Evolutionary conservation across 2,329 filamentous ascomycete species (phyloP).

Genomic region (Scedosporium minutisporum): DNA sequence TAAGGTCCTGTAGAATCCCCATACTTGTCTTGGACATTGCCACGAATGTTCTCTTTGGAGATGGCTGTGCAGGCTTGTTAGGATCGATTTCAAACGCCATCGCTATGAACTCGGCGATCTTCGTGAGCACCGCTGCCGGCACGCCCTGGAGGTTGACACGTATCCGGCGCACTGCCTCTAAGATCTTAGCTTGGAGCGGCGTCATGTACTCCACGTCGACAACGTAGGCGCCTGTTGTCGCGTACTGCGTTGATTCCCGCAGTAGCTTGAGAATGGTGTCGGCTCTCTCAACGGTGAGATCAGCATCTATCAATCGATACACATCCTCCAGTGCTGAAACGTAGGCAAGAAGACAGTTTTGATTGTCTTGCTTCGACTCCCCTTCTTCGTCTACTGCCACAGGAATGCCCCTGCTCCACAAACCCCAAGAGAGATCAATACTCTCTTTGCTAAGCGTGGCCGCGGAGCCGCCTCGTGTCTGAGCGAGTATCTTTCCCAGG

Average conservation of each 20-base stretch:
- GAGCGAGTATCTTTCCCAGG: conserved; percentile 52
- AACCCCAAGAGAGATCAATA: conserved; percentile 53
- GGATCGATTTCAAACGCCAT: conserved; percentile 50
- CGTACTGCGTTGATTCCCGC: conserved; percentile 59
- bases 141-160: conserved; percentile 56
- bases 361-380: conserved; percentile 45
- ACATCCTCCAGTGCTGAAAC: conserved; percentile 66
- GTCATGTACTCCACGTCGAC: conserved; percentile 66
- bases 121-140: conserved; percentile 56
- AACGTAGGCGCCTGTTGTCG: conserved; percentile 57
- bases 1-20: conserved; percentile 52
- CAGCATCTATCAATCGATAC: conserved; percentile 61
- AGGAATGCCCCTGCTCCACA: conserved; percentile 62
- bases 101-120: conserved; percentile 61
- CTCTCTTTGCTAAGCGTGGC: conserved; percentile 39
- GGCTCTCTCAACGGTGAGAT: conserved; percentile 53
- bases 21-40: conserved; percentile 81
- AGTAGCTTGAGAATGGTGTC: conserved; percentile 62
- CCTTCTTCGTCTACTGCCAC: conserved; percentile 30
- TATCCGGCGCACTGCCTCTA: conserved; percentile 59
- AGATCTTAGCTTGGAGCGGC: conserved; percentile 58
- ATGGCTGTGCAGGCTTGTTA: conserved; percentile 19
- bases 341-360: conserved; percentile 80
- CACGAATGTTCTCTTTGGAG: conserved; percentile 66
- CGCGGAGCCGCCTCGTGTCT: conserved; percentile 28